phyloP scores from a whole-genome alignment of 208 protist genomes.

The Crithidia expoeki region DNA sequence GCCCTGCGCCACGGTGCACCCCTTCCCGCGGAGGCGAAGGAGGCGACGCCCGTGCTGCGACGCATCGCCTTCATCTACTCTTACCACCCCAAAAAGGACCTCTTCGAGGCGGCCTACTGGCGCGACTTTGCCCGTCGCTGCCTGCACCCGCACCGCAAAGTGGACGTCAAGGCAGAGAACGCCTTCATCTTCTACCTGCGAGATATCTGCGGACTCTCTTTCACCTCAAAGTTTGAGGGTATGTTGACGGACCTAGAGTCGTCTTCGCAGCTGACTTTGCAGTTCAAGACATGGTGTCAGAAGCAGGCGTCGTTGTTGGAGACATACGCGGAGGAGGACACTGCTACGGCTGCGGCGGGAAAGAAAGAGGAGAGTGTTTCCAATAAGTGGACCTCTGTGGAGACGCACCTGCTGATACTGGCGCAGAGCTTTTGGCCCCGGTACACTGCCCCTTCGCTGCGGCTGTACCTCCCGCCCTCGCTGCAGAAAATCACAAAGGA shows the following conservation, averaged over 20 bases:
- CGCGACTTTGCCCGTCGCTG: constrained; percentile 94
- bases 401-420: constrained; percentile 80
- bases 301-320: background rate
- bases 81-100: constrained; percentile 91
- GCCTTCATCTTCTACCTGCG: constrained; percentile 93
- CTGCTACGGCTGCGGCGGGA: background rate
- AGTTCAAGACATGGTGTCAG: constrained; percentile 48
- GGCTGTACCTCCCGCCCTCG: constrained; percentile 46
- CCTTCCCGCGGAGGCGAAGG: constrained; percentile 23
- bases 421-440: constrained; percentile 92
- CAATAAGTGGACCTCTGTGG: constrained; percentile 47
- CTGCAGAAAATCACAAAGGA: constrained; percentile 49
- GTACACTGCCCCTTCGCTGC: constrained; percentile 38
- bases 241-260: constrained; percentile 86
- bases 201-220: constrained; percentile 91
- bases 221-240: constrained; percentile 96
- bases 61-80: constrained; percentile 84
- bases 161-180: constrained; percentile 87
- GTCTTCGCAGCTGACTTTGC: constrained; percentile 42
- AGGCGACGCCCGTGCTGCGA: constrained; percentile 38
- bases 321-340: constrained; percentile 3
- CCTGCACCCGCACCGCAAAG: constrained; percentile 76
- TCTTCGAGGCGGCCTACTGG: constrained; percentile 97
- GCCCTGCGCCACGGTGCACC: constrained; percentile 25
- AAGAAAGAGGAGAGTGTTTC: background rate